Percentiles rank a stretch among this genome's conserved stretches.
These are phyloP conservation scores for Lachancea thermotolerans DNA, from an alignment of 805 yeast species.

Conservation along the genomic window DNA sequence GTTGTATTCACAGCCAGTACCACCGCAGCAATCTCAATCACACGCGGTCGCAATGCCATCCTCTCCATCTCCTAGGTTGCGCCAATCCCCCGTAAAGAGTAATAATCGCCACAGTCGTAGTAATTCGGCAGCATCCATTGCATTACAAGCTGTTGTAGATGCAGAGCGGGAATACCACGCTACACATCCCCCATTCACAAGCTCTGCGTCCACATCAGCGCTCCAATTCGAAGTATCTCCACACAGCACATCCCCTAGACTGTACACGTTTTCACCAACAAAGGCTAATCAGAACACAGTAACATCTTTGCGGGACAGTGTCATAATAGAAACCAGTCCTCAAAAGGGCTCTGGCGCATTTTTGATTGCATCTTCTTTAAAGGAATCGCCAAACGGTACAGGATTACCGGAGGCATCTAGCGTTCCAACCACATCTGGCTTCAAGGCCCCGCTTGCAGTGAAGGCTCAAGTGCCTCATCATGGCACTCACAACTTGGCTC, in stretches of 20 bases:
- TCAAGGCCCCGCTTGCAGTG: neutral
- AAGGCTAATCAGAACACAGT: constrained; percentile 4
- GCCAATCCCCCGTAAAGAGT: constrained; percentile 17
- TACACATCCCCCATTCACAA: neutral
- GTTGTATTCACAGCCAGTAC: constrained; percentile 45
- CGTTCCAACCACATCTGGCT: neutral
- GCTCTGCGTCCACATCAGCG: constrained; percentile 2
- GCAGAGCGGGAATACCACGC: constrained; percentile 37
- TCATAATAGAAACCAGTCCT: constrained; percentile 25
- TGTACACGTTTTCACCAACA: constrained; percentile 3
- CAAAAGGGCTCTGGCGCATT: constrained; percentile 6
- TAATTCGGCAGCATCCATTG: constrained; percentile 53
- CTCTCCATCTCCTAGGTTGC: constrained; percentile 26
- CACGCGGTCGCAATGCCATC: constrained; percentile 48
- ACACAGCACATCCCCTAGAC: constrained; percentile 4
- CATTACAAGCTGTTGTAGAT: constrained; percentile 66
- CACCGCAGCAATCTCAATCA: constrained; percentile 63
- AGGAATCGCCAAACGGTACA: neutral
- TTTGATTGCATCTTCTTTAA: neutral
- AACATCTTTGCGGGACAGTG: constrained; percentile 21
- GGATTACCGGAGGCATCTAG: constrained; percentile 1
- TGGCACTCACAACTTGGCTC: constrained; percentile 19
- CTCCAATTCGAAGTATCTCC: constrained; percentile 3
- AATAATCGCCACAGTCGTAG: constrained; percentile 32
- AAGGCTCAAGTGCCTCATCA: neutral